These are phyloP conservation scores for Mucor irregularis DNA, from an alignment of 371 early-diverging fungal species.

Conservation along the genomic window DNA sequence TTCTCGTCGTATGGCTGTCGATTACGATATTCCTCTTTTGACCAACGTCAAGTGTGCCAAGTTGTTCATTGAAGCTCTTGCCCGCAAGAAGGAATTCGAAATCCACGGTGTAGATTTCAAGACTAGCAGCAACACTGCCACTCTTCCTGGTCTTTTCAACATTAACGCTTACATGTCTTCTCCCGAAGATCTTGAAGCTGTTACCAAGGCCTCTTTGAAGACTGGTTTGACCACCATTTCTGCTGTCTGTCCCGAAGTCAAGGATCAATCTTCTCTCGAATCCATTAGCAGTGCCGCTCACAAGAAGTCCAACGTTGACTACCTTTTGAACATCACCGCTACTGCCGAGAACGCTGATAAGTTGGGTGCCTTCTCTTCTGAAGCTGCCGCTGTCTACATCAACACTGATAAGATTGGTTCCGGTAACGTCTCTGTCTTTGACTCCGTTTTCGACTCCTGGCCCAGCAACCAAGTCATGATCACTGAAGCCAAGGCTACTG, in stretches of 20 bases:
- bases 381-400: slow-evolving; percentile 60
- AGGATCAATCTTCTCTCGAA: slow-evolving; percentile 55
- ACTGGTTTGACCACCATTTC: slow-evolving; percentile 88
- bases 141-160: slow-evolving; percentile 88
- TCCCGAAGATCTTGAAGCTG: slow-evolving; percentile 54
- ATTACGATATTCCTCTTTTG: slow-evolving; percentile 94
- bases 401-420: slow-evolving; percentile 53
- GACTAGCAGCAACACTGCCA: slow-evolving; percentile 80
- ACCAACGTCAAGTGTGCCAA: slow-evolving; percentile 98
- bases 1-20: slow-evolving; percentile 95
- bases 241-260: slow-evolving; percentile 57
- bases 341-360: slow-evolving; percentile 58
- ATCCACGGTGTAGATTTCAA: slow-evolving; percentile 85
- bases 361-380: slow-evolving; percentile 32
- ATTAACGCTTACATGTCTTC: slow-evolving; percentile 64
- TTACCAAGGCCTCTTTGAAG: slow-evolving; percentile 74
- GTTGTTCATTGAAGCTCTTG: slow-evolving; percentile 93
- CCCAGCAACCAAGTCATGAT: slow-evolving; percentile 72
- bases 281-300: slow-evolving; percentile 57
- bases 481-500: slow-evolving; percentile 82
- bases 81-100: slow-evolving; percentile 75
- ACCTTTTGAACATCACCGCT: slow-evolving; percentile 71
- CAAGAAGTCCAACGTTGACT: slow-evolving; percentile 72
- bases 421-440: slow-evolving; percentile 58
- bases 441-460: slow-evolving; percentile 74